Conservation (phyloP, 2,329 filamentous ascomycete species). For the Pleurostoma richardsiae region DNA sequence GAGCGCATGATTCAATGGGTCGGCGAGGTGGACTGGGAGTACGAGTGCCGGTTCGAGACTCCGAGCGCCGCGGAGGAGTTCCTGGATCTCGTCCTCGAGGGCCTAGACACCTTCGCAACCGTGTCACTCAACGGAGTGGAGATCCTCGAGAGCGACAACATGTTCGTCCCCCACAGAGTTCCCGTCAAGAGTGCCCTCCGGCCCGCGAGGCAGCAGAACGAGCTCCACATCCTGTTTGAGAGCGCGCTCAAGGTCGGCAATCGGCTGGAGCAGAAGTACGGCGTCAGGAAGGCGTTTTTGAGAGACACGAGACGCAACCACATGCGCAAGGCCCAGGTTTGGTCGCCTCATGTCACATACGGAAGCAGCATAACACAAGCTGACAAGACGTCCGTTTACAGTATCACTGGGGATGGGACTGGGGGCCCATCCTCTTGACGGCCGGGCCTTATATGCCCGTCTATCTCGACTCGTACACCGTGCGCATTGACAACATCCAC, state of each 20-base stretch:
- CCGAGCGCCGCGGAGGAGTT: not conserved
- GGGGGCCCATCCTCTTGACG: not conserved
- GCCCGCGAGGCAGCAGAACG: not conserved
- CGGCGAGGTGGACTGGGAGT: slow-evolving; percentile 39
- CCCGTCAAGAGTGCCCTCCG: slow-evolving; percentile 28
- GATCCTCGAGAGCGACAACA: slow-evolving; percentile 45
- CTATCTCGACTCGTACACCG: not conserved
- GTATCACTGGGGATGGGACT: slow-evolving; percentile 1
- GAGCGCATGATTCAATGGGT: slow-evolving; percentile 44
- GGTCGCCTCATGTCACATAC: not conserved
- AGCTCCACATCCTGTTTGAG: not conserved
- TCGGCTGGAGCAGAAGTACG: not conserved
- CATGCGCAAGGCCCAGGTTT: not conserved
- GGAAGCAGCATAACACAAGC: not conserved
- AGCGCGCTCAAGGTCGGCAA: not conserved
- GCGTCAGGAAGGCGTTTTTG: not conserved
- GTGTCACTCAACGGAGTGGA: slow-evolving; percentile 41
- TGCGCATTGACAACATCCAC: not conserved
- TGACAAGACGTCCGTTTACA: not conserved
- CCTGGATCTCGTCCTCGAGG: slow-evolving; percentile 40
- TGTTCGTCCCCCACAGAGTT: slow-evolving; percentile 47
- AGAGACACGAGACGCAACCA: not conserved
- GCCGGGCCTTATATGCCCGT: not conserved
- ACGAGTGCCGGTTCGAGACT: slow-evolving; percentile 12
- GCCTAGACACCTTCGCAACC: slow-evolving; percentile 49